These are phyloP conservation scores for Neospermospora avenae DNA, from an alignment of 2,329 filamentous ascomycete genomes.

Conservation along the genomic window DNA sequence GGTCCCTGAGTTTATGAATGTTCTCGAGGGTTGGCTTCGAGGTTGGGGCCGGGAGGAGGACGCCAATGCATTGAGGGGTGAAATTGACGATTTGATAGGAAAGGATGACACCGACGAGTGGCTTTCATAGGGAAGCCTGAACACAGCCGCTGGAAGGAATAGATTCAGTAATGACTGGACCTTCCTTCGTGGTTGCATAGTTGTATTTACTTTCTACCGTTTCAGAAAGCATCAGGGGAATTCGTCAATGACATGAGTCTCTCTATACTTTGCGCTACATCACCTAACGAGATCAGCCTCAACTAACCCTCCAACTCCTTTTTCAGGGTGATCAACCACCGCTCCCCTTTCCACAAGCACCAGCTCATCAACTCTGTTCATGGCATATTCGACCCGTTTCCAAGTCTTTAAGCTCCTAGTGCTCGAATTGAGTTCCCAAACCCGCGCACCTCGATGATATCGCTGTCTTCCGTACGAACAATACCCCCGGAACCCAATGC, in stretches of 20 bases:
- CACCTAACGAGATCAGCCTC: no score
- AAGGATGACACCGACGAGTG: constrained; percentile 6
- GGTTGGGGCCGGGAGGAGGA: constrained; percentile 22
- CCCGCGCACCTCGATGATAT: constrained; percentile 74
- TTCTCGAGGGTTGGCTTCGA: constrained; percentile 25
- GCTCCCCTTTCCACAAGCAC: constrained; percentile 39
- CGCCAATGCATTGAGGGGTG: constrained; percentile 13
- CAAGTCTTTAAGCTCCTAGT: constrained; percentile 81
- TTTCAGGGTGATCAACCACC: constrained; percentile 26
- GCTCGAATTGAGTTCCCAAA: constrained; percentile 90
- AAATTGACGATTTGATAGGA: constrained; percentile 18
- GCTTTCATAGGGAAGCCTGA: no score
- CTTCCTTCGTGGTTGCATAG: no score
- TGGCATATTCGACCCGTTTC: constrained; percentile 74
- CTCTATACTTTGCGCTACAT: no score
- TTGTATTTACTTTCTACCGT: no score
- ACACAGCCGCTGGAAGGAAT: no score
- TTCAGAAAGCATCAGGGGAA: no score
- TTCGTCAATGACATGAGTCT: no score
- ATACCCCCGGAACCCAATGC: constrained; percentile 86
- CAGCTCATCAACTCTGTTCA: constrained; percentile 55
- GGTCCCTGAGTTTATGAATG: constrained; percentile 23
- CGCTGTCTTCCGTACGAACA: constrained; percentile 70
- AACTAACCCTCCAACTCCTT: constrained; percentile 18
- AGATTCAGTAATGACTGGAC: no score